Evolutionary conservation across 2,329 filamentous ascomycete genomes (phyloP).

Genomic region (Exophiala lecanii-corni): DNA sequence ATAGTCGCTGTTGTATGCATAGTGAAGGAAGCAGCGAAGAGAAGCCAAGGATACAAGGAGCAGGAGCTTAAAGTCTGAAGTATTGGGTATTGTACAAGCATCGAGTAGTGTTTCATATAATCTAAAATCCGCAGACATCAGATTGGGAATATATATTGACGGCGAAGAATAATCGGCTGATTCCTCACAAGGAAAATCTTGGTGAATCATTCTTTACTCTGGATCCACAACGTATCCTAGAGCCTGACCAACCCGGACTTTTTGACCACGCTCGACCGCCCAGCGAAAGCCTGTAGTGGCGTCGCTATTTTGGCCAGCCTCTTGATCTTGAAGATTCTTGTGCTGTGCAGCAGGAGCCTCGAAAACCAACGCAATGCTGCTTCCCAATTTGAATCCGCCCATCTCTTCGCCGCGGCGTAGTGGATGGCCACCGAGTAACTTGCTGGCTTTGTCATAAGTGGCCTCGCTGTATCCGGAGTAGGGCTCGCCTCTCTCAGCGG

Average conservation of each 20-base stretch:
- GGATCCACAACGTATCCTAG: constrained; percentile 67
- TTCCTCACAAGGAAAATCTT: too few relatives aligned
- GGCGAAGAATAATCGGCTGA: too few relatives aligned
- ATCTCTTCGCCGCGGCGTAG: constrained; percentile 89
- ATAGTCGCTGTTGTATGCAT: too few relatives aligned
- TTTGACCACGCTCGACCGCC: constrained; percentile 81
- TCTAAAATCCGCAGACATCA: too few relatives aligned
- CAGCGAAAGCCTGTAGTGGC: constrained; percentile 70
- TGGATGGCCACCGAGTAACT: constrained; percentile 75
- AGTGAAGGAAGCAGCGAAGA: too few relatives aligned
- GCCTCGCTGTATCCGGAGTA: constrained; percentile 93
- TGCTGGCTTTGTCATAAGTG: constrained; percentile 73
- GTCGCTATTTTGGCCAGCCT: constrained; percentile 49
- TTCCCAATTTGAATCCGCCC: constrained; percentile 95
- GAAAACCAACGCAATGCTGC: constrained; percentile 91
- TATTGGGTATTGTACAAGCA: too few relatives aligned
- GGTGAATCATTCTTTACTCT: too few relatives aligned
- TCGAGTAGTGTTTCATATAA: too few relatives aligned
- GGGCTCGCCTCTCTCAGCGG: constrained; percentile 67
- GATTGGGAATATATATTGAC: too few relatives aligned
- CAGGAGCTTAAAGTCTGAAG: too few relatives aligned
- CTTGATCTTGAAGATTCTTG: constrained; percentile 57
- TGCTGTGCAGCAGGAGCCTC: constrained; percentile 71
- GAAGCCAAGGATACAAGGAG: too few relatives aligned
- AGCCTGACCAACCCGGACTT: constrained; percentile 81